These are phyloP conservation scores for Penicillium hesseltinei DNA, from an alignment of 2,329 filamentous ascomycete genomes.

Conservation along the genomic window DNA sequence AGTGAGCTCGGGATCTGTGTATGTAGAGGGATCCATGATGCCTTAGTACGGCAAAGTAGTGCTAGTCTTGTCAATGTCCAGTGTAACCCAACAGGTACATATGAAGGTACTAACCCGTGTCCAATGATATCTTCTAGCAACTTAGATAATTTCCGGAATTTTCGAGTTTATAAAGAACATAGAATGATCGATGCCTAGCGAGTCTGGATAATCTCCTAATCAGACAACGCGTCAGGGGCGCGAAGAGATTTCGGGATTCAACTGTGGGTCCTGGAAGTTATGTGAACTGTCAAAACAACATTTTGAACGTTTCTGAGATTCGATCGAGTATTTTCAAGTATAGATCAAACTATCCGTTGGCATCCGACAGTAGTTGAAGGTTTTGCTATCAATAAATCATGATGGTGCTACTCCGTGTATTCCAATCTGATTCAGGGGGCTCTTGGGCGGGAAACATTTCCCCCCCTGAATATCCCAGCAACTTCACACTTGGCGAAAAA, in stretches of 20 bases:
- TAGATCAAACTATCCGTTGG: background rate
- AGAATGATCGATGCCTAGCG: background rate
- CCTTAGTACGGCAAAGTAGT: background rate
- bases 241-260: conserved; percentile 11
- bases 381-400: background rate
- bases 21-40: conserved; percentile 32
- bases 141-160: background rate
- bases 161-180: background rate
- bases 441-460: background rate
- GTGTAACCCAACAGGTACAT: background rate
- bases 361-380: background rate
- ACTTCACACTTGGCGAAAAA: background rate
- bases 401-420: background rate
- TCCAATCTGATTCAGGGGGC: background rate
- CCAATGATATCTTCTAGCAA: background rate
- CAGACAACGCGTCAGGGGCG: conserved; percentile 10
- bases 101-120: background rate
- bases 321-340: background rate
- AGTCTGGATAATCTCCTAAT: background rate
- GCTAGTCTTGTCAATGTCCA: conserved; percentile 3
- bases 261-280: conserved; percentile 10
- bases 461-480: background rate
- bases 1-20: conserved; percentile 36
- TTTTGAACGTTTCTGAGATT: conserved; percentile 8
- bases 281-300: background rate